Conservation (phyloP, 2,329 filamentous ascomycete genomes). For the Beauveria medogensis region DNA sequence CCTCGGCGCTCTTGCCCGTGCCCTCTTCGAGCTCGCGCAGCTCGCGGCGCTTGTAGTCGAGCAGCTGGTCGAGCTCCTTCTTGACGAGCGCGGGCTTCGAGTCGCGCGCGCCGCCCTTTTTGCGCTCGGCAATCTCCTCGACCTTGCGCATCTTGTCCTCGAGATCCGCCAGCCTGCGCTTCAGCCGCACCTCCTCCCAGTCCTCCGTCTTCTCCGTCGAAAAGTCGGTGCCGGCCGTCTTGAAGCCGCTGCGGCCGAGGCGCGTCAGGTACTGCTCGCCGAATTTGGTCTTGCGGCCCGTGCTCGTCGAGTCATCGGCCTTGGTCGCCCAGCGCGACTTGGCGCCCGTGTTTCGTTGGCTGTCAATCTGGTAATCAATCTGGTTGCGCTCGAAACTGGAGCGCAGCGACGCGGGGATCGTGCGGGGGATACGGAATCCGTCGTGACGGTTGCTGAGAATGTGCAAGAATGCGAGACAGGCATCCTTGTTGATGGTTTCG, state of each 20-base stretch:
- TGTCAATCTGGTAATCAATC: slow-evolving; percentile 92
- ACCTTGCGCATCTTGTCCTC: slow-evolving; percentile 82
- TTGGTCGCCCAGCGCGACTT: slow-evolving; percentile 72
- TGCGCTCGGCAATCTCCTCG: slow-evolving; percentile 62
- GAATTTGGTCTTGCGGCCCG: slow-evolving; percentile 92
- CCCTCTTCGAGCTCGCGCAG: slow-evolving; percentile 68
- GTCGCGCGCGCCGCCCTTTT: slow-evolving; percentile 57
- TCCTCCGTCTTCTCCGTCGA: slow-evolving; percentile 78
- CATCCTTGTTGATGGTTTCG: slow-evolving; percentile 85
- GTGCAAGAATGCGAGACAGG: slow-evolving; percentile 87
- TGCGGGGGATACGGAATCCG: slow-evolving; percentile 86
- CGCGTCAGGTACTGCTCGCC: slow-evolving; percentile 93
- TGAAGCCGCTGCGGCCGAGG: slow-evolving; percentile 75
- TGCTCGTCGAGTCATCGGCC: slow-evolving; percentile 70
- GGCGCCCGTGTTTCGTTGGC: slow-evolving; percentile 48
- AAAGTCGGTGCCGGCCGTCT: slow-evolving; percentile 84
- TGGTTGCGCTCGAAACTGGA: slow-evolving; percentile 90
- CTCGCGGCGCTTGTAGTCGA: slow-evolving; percentile 87
- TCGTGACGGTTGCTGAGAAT: slow-evolving; percentile 95
- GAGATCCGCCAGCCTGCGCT: slow-evolving; percentile 83
- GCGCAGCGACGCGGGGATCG: slow-evolving; percentile 83
- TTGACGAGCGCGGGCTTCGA: slow-evolving; percentile 87
- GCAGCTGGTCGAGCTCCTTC: slow-evolving; percentile 82
- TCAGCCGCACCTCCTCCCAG: slow-evolving; percentile 94
- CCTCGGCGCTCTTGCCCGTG: slow-evolving; percentile 58